Conservation (phyloP, 176 grass and related monocot species). For the Lolium multiflorum region DNA sequence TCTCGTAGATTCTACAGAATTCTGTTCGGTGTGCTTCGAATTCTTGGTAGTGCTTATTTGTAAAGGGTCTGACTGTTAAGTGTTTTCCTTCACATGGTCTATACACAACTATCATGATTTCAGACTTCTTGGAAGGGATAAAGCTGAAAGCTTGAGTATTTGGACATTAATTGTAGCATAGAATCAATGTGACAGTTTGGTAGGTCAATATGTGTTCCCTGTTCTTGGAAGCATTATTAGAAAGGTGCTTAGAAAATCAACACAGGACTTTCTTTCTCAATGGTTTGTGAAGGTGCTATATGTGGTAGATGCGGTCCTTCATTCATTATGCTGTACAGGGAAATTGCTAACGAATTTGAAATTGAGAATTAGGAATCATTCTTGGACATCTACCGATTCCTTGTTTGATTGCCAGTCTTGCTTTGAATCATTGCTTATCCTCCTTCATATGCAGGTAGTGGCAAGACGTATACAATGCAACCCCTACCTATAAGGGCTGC, state of each 20-base stretch:
- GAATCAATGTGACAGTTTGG: constrained; percentile 7
- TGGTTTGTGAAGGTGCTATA: neutral
- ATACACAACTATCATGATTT: neutral
- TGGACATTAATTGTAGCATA: constrained; percentile 23
- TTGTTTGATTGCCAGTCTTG: constrained; percentile 23
- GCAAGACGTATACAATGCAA: constrained; percentile 99
- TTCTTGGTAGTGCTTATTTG: neutral
- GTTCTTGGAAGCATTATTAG: neutral
- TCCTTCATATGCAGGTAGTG: constrained; percentile 77
- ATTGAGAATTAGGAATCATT: constrained; percentile 10
- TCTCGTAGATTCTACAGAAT: neutral
- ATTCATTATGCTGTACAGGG: neutral
- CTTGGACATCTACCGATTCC: neutral
- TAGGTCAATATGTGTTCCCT: constrained; percentile 26
- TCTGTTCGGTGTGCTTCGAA: neutral
- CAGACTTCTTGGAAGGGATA: constrained; percentile 20
- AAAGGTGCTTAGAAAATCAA: constrained; percentile 11
- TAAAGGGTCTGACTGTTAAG: constrained; percentile 19
- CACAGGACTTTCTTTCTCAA: neutral
- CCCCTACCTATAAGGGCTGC: constrained; percentile 91
- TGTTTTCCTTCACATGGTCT: constrained; percentile 17
- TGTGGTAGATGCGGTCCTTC: neutral
- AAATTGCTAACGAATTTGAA: neutral
- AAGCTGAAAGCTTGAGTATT: constrained; percentile 2
- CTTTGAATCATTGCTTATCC: constrained; percentile 12